Percentiles rank a stretch among this genome's conserved stretches.
Conservation (phyloP, 2,329 filamentous ascomycete genomes). For the Didymella pinodella region DNA sequence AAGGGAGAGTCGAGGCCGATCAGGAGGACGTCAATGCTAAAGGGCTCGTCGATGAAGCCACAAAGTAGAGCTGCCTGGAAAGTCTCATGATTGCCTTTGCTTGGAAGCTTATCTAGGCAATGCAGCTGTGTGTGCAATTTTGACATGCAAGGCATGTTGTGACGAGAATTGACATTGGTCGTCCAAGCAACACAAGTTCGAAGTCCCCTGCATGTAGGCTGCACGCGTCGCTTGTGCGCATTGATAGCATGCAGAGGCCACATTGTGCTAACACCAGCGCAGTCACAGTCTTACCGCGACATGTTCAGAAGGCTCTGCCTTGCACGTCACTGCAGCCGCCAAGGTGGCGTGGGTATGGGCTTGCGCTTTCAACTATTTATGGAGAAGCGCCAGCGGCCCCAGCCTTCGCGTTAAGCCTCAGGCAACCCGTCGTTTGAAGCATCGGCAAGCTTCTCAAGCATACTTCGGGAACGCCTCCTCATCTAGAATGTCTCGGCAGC, state of each 20-base stretch:
- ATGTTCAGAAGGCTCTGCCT: neutral
- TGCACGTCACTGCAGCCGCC: neutral
- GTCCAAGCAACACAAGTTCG: slow-evolving; percentile 20
- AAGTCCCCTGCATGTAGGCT: slow-evolving; percentile 9
- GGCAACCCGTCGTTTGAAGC: slow-evolving; percentile 17
- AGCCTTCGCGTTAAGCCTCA: slow-evolving; percentile 2
- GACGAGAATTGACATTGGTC: slow-evolving; percentile 7
- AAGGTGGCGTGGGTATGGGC: neutral
- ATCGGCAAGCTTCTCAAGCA: slow-evolving; percentile 25
- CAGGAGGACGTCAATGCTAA: slow-evolving; percentile 39
- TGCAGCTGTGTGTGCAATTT: slow-evolving; percentile 5
- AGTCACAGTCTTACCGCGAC: neutral
- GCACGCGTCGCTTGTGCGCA: neutral
- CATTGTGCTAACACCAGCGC: slow-evolving; percentile 1
- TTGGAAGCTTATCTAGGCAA: neutral
- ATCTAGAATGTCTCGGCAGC: slow-evolving; percentile 6
- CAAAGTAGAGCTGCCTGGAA: slow-evolving; percentile 2
- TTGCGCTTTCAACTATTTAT: slow-evolving; percentile 7
- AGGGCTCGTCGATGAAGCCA: slow-evolving; percentile 31
- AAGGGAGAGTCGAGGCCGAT: slow-evolving; percentile 55
- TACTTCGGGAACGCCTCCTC: slow-evolving; percentile 11
- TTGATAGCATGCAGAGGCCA: slow-evolving; percentile 12
- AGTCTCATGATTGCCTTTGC: neutral
- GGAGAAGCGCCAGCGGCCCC: slow-evolving; percentile 6
- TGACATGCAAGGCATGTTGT: slow-evolving; percentile 11